phyloP scores from a whole-genome alignment of 805 yeast species.

The Saturnispora quitensis region DNA sequence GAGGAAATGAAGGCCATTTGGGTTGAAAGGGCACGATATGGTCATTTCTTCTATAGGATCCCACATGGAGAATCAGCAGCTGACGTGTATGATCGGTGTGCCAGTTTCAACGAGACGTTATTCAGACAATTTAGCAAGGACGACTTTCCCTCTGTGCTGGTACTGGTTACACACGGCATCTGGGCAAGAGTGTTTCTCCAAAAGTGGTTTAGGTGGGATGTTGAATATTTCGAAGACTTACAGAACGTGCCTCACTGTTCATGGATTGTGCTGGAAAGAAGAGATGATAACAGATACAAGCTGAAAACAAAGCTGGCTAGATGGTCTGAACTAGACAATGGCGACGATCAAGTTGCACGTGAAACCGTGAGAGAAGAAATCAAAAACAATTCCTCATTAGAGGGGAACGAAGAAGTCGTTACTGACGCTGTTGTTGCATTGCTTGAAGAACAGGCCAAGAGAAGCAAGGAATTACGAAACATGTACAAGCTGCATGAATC shows the following conservation, averaged over 20 bases:
- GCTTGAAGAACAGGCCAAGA: conserved; percentile 28
- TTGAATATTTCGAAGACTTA: conserved; percentile 77
- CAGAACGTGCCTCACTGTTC: conserved; percentile 81
- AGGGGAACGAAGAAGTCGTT: conserved; percentile 19
- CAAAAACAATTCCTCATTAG: conserved; percentile 17
- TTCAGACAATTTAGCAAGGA: conserved; percentile 68
- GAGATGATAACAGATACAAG: conserved; percentile 40
- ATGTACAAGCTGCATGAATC: conserved; percentile 1
- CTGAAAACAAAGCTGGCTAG: conserved; percentile 55
- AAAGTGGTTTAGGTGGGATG: conserved; percentile 94
- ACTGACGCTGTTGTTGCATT: conserved; percentile 38
- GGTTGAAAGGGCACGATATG: conserved; percentile 80
- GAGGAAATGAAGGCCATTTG: conserved; percentile 75
- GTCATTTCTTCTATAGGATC: conserved; percentile 80
- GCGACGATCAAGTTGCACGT: conserved; percentile 18
- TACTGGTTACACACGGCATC: conserved; percentile 86
- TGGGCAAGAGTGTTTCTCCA: conserved; percentile 89
- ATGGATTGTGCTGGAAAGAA: conserved; percentile 67
- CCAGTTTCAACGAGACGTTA: conserved; percentile 81
- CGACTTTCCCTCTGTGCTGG: conserved; percentile 70
- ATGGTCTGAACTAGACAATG: conserved; percentile 53
- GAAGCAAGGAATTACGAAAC: conserved; percentile 1
- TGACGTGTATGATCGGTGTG: conserved; percentile 85
- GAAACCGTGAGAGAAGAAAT: conserved; percentile 21
- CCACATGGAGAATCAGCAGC: conserved; percentile 96